Percentiles rank a stretch among this genome's conserved stretches.
phyloP scores from a whole-genome alignment of 116 monocot genomes.

The Dioscorea cayenensis region DNA sequence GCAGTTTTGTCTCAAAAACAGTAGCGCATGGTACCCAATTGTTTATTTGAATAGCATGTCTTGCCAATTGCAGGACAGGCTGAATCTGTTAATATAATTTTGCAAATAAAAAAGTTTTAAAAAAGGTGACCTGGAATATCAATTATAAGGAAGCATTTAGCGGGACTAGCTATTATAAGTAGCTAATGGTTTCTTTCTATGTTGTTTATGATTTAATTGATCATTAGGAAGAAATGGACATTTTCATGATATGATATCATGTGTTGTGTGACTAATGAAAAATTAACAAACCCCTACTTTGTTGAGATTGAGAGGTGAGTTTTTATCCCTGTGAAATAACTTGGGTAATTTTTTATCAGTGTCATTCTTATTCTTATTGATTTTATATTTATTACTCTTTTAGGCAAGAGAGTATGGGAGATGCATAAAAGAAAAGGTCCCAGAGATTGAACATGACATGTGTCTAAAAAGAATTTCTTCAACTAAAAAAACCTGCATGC shows the following conservation, averaged over 20 bases:
- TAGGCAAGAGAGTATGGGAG: slow-evolving; percentile 71
- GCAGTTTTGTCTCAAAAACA: too few species aligned
- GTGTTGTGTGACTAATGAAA: background rate
- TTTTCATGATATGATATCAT: background rate
- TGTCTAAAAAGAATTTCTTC: slow-evolving; percentile 88
- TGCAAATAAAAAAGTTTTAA: too few species aligned
- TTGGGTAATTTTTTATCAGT: background rate
- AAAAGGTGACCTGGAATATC: too few species aligned
- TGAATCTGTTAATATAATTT: too few species aligned
- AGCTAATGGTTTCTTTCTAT: too few species aligned
- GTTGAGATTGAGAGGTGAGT: too few species aligned
- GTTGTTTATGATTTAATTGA: background rate
- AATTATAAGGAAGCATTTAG: too few species aligned
- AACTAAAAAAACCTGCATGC: slow-evolving; percentile 83
- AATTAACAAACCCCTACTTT: background rate
- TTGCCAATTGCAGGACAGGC: too few species aligned
- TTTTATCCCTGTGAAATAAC: too few species aligned
- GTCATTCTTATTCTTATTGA: background rate
- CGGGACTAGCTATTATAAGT: too few species aligned
- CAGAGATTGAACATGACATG: slow-evolving; percentile 87
- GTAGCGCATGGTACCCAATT: too few species aligned
- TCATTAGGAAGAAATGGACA: background rate
- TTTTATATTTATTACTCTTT: background rate
- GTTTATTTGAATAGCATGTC: too few species aligned
- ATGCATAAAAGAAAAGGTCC: slow-evolving; percentile 73